Conservation (phyloP, 2,329 filamentous ascomycete genomes). For the Cercospora zeae-maydis region DNA sequence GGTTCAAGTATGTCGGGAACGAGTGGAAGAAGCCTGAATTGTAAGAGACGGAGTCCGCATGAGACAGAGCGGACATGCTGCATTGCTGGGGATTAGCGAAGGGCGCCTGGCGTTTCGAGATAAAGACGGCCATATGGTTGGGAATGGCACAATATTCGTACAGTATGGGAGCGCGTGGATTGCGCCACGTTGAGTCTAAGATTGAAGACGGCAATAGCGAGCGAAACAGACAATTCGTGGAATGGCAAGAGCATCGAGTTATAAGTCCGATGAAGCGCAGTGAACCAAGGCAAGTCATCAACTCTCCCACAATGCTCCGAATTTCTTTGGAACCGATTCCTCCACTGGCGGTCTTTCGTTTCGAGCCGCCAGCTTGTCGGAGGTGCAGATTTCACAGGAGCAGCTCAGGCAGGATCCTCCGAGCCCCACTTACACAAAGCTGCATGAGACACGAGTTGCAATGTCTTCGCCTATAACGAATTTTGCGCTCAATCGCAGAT, state of each 20-base stretch:
- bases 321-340: no score
- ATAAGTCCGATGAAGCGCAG: no score
- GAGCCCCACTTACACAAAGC: no score
- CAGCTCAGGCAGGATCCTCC: no score
- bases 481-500: background rate
- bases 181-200: background rate
- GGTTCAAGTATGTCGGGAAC: constrained; percentile 89
- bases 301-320: no score
- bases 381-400: no score
- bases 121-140: background rate
- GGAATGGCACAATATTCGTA: background rate
- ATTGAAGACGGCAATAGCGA: background rate
- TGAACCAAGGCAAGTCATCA: no score
- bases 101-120: constrained; percentile 13
- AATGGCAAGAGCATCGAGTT: background rate
- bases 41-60: background rate
- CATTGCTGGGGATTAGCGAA: constrained; percentile 15
- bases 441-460: no score
- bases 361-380: no score
- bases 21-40: constrained; percentile 21
- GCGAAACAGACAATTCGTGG: background rate
- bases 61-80: background rate
- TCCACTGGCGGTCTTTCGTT: no score
- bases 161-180: background rate
- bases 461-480: no score